These are phyloP conservation scores for Phoma herbarum DNA, from an alignment of 2,329 filamentous ascomycete genomes.

Conservation along the genomic window DNA sequence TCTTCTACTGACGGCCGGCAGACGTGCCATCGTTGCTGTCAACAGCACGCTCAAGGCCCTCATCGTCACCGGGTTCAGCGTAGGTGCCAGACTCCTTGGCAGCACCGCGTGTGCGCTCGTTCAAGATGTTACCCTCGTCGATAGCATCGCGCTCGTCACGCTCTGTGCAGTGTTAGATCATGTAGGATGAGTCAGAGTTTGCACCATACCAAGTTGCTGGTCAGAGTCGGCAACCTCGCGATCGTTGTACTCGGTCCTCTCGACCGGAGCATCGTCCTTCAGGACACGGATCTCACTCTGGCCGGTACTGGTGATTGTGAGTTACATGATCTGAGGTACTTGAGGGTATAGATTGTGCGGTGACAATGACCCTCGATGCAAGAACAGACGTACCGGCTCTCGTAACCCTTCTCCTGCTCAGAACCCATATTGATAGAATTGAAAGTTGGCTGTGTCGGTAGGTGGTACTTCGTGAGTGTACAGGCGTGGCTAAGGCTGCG, in stretches of 20 bases:
- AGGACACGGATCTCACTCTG: conserved; percentile 58
- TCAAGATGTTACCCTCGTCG: conserved; percentile 58
- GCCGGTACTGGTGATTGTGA: conserved; percentile 53
- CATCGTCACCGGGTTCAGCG: conserved; percentile 62
- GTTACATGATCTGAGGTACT: background rate
- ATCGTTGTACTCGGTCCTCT: conserved; percentile 55
- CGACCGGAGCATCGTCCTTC: conserved; percentile 56
- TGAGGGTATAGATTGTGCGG: too few relatives aligned
- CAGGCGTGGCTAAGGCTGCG: background rate
- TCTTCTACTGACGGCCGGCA: conserved; percentile 32
- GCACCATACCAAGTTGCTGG: conserved; percentile 54
- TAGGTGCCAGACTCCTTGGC: conserved; percentile 57
- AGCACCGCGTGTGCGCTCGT: conserved; percentile 58
- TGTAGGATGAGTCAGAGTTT: too few relatives aligned
- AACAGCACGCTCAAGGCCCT: conserved; percentile 55
- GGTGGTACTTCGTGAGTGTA: background rate
- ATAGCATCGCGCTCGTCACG: conserved; percentile 61
- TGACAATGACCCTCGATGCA: background rate
- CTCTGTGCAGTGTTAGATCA: conserved; percentile 37
- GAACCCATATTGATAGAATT: conserved; percentile 39
- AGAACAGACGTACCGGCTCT: conserved; percentile 16
- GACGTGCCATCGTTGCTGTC: conserved; percentile 47
- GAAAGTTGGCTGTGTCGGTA: background rate
- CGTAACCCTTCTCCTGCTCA: conserved; percentile 21
- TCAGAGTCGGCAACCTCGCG: conserved; percentile 57